Evolutionary conservation across 176 grass and related monocot genomes (phyloP), one percentile per base, ranked within the genome.

Genomic region (Oryza australiensis): DNA sequence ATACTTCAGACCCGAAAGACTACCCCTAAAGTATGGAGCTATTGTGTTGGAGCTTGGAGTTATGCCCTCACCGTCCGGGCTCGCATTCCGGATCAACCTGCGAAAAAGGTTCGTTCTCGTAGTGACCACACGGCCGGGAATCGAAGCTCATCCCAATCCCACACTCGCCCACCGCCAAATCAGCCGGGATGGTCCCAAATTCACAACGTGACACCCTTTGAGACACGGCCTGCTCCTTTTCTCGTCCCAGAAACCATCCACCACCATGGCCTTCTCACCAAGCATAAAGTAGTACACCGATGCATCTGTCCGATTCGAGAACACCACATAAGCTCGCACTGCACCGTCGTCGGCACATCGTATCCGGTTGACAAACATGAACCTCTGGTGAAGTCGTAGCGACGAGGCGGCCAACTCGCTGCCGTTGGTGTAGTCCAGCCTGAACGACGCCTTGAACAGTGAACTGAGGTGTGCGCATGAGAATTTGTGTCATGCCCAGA

Each of bases 181-280:
- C 71, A 0, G 46, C 72, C 43, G 48, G 13, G 79, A 84, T 22
- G 77, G 45, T 16, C 68, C 84, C 15, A 64, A 76, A 10, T 73
- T 89, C 43, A 83, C 34, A 11, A 97, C 49, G 3, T 68, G 71
- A 48, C 95, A 97, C 26, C 90, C 95, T 85, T 87, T 72, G 33
- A 94, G 77, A n/a, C 95, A 94, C 33, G 94, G 78, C 49, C 72
- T 82, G 66, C 62, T 90, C 0, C 66, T 83, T 64, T 81, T 33
- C 22, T 5, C 18, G 28, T 97, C 86, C 94, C 95, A 97, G 78
- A 87, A 80, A 42, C 95, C 95, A 76, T 97, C 95, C 5, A 65
- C 74, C 51, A 97, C 95, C 14, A 89, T 59, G 0, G 86, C 86
- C 74, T 91, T 89, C 73, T 86, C 75, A 0, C 77, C 77, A 16